Base-by-base conservation (phyloP, 1,284 basidiomycete genomes). In the Marasmius sp. region DNA sequence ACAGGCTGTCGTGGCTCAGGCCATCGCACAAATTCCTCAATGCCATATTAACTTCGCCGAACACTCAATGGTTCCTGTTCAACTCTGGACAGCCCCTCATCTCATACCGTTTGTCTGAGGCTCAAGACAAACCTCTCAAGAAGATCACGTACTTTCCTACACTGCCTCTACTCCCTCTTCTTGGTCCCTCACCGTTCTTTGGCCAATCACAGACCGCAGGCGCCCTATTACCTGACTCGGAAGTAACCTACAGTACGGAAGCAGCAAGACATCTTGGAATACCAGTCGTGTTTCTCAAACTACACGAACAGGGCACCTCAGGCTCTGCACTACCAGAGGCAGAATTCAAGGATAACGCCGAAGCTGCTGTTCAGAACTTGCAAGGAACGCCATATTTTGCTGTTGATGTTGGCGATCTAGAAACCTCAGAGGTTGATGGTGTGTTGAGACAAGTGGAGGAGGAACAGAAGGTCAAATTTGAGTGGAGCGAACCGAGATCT, bases 201-300 rank as follows among this genome's bases (percentile, higher is more conserved):
- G 51, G 51, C 11, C 51, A 53, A 53, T 53, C 51, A 12, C 51
- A 53, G 14, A 53, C 16, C 18, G 27, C 51, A 53, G 51, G 51
- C 27, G 33, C 11, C n/a, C 34, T 53, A 11, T 11, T 53, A 36
- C 38, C 51, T 33, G 33, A 53, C 6, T 53, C 51, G 7, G 51
- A 53, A 6, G 38, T 53, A 27, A 36, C 51, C 12, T 36, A 53
- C 22, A 33, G 34, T 37, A 53, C 67, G 87, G 45, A 53, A 53
- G 51, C 51, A 12, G 51, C 51, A 9, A 33, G 51, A 36, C 51
- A 53, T 37, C 83, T 81, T 16, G 84, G 84, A n/a, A 66, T 72
- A 5, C 79, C 77, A 0, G 61, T 82, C 37, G 77, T n/a, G n/a
- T n/a, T n/a, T n/a, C n/a, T n/a, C n/a, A n/a, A n/a, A n/a, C n/a